phyloP scores from a whole-genome alignment of 2,329 filamentous ascomycete genomes.

The Ophiocordyceps unilateralis region DNA sequence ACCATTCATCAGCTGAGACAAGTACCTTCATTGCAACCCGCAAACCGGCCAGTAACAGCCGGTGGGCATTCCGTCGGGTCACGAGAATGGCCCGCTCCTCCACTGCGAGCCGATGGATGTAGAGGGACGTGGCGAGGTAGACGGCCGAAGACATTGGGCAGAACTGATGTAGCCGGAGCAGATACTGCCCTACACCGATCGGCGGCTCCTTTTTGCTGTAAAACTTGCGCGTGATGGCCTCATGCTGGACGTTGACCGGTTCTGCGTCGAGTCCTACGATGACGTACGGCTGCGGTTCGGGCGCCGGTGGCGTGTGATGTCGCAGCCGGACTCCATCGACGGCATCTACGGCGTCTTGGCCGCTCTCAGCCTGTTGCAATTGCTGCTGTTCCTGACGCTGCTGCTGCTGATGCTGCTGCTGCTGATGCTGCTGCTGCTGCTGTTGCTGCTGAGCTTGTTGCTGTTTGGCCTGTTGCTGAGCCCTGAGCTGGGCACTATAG shows the following conservation, averaged over 20 bases:
- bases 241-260: constrained; percentile 61
- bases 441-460: constrained; percentile 10
- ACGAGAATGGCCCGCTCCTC: constrained; percentile 64
- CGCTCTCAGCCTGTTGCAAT: neutral
- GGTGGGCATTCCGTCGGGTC: constrained; percentile 70
- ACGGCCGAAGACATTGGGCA: constrained; percentile 90
- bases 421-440: constrained; percentile 10
- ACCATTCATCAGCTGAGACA: no score
- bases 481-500: constrained; percentile 11
- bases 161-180: constrained; percentile 71
- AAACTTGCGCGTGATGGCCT: constrained; percentile 79
- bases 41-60: constrained; percentile 67
- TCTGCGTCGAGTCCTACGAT: constrained; percentile 53
- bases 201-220: constrained; percentile 77
- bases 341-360: neutral
- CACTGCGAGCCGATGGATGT: constrained; percentile 70
- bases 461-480: constrained; percentile 11
- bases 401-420: constrained; percentile 6
- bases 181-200: constrained; percentile 69
- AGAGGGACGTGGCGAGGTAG: constrained; percentile 75
- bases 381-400: constrained; percentile 8
- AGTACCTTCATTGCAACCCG: constrained; percentile 62
- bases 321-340: constrained; percentile 40
- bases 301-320: constrained; percentile 8
- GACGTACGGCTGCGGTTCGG: constrained; percentile 32